Conservation (phyloP, 331 rosid species). For the Acacia concinna region DNA sequence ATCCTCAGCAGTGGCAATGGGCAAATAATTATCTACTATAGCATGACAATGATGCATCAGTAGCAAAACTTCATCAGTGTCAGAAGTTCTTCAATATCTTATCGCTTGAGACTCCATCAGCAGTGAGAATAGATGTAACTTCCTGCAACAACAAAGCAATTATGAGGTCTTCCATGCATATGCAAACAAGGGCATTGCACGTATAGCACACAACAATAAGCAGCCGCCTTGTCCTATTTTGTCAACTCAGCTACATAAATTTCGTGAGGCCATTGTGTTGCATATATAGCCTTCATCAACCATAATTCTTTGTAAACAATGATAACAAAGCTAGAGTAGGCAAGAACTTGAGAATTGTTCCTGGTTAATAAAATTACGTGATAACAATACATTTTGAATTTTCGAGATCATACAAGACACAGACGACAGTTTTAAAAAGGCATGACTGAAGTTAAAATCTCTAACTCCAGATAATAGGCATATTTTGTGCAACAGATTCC, state of each 20-base stretch:
- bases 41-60: slow-evolving; percentile 45
- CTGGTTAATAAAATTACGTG: background rate
- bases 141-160: slow-evolving; percentile 49
- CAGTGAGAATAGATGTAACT: slow-evolving; percentile 58
- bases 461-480: background rate
- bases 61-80: background rate
- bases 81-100: slow-evolving; percentile 67
- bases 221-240: background rate
- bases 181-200: background rate
- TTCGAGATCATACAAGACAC: background rate
- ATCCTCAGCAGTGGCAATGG: slow-evolving; percentile 48
- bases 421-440: background rate
- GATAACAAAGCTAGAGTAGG: background rate
- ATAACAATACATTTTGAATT: too few species aligned
- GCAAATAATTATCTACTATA: slow-evolving; percentile 29
- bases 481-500: background rate
- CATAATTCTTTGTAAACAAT: background rate
- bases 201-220: background rate
- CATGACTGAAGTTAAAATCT: background rate
- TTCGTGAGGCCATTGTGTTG: background rate
- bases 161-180: slow-evolving; percentile 11
- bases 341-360: background rate
- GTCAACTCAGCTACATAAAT: background rate
- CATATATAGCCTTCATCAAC: background rate
- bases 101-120: slow-evolving; percentile 59